These are phyloP conservation scores for Globisporangium megalacanthum DNA, from an alignment of 352 stramenopile genomes.

Conservation along the genomic window DNA sequence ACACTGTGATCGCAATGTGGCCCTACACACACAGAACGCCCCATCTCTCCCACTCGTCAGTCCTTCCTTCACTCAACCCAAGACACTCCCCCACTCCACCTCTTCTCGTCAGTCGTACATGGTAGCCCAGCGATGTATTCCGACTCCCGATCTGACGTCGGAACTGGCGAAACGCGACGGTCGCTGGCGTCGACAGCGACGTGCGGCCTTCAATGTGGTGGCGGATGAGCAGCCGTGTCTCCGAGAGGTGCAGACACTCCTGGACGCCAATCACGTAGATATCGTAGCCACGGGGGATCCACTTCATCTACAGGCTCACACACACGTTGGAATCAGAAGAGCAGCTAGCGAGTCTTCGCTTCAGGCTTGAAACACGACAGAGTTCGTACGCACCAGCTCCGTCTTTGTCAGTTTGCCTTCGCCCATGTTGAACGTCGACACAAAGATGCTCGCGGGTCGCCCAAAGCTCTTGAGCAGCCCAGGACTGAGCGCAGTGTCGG, in stretches of 20 bases:
- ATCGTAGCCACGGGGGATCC: conserved; percentile 82
- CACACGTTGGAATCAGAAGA: neutral
- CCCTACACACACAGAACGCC: conserved; percentile 21
- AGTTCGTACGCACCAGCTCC: conserved; percentile 23
- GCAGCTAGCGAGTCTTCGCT: neutral
- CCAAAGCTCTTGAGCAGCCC: conserved; percentile 29
- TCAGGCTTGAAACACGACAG: neutral
- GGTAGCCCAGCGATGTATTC: conserved; percentile 79
- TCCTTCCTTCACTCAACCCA: neutral
- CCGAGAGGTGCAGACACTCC: conserved; percentile 78
- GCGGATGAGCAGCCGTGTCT: conserved; percentile 50
- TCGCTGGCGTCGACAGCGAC: conserved; percentile 17
- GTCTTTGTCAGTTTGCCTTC: conserved; percentile 53
- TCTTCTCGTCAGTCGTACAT: conserved; percentile 24
- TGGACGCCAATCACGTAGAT: conserved; percentile 90
- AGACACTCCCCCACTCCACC: too few relatives aligned
- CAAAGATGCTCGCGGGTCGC: conserved; percentile 60
- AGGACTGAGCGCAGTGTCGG: conserved; percentile 11
- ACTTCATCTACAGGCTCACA: conserved; percentile 34
- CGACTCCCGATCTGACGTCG: conserved; percentile 74
- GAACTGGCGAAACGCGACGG: conserved; percentile 45
- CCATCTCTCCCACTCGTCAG: neutral
- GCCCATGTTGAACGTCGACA: conserved; percentile 85
- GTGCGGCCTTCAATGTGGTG: conserved; percentile 54
- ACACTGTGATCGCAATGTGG: conserved; percentile 85